These are phyloP conservation scores for Prunus armeniaca DNA, from an alignment of 306 rosid species.

Conservation along the genomic window DNA sequence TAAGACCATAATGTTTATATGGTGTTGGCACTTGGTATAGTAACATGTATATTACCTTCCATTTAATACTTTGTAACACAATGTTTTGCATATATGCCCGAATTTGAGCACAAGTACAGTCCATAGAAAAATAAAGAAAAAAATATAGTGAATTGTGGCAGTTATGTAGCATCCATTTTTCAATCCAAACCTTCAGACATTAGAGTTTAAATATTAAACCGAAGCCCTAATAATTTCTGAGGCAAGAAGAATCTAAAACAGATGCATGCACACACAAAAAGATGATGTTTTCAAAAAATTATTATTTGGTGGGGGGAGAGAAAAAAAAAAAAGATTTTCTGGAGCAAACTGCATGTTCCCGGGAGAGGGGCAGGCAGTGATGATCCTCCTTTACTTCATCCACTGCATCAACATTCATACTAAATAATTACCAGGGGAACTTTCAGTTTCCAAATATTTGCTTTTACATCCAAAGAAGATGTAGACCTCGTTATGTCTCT, in stretches of 20 bases:
- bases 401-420: neutral
- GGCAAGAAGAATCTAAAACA: neutral
- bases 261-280: neutral
- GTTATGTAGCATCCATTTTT: neutral
- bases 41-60: neutral
- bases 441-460: too few relatives aligned
- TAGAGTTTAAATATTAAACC: neutral
- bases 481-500: neutral
- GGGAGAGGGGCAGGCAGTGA: neutral
- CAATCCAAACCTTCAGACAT: neutral
- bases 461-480: neutral
- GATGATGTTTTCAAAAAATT: too few relatives aligned
- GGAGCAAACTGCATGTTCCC: neutral
- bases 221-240: neutral
- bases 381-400: neutral
- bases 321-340: neutral
- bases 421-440: neutral
- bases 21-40: neutral
- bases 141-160: too few relatives aligned
- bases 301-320: neutral
- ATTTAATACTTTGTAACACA: neutral
- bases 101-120: neutral
- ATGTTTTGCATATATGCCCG: neutral
- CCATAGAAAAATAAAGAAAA: neutral
- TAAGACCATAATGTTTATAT: neutral